Conservation (phyloP, 129 eudicot species). For the Tagetes patula region DNA sequence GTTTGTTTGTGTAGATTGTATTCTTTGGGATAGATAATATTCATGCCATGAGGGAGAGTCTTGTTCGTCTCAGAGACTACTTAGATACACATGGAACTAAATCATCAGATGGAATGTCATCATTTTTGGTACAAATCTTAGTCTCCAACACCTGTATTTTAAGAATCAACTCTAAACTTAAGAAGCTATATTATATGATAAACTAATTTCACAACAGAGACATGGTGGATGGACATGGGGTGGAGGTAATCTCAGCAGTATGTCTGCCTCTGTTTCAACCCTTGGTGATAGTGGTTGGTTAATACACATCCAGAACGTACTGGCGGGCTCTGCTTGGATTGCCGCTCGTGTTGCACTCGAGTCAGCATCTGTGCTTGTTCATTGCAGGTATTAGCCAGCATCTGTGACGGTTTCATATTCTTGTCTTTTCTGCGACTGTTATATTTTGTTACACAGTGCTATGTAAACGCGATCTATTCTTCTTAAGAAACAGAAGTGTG, state of each 20-base stretch:
- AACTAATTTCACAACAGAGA: slow-evolving; percentile 51
- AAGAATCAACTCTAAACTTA: not conserved
- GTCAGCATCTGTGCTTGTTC: slow-evolving; percentile 98
- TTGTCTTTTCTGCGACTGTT: not conserved
- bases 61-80: slow-evolving; percentile 91
- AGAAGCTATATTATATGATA: not conserved
- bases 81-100: slow-evolving; percentile 90
- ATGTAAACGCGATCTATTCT: not conserved
- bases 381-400: slow-evolving; percentile 68
- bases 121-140: slow-evolving; percentile 65
- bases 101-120: slow-evolving; percentile 93
- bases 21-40: slow-evolving; percentile 97
- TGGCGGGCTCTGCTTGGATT: slow-evolving; percentile 98
- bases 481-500: not conserved
- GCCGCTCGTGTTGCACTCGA: slow-evolving; percentile 95
- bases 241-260: slow-evolving; percentile 97
- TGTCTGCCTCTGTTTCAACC: slow-evolving; percentile 98
- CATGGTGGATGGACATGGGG: slow-evolving; percentile 98
- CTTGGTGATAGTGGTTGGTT: slow-evolving; percentile 99
- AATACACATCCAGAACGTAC: slow-evolving; percentile 85
- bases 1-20: slow-evolving; percentile 60
- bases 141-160: not conserved
- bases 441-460: not conserved
- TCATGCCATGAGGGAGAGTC: slow-evolving; percentile 97
- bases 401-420: not conserved